A percentile compares a stretch with the other conserved stretches of the same genome.
phyloP scores from a whole-genome alignment of 1,284 basidiomycete species.

The Ceratobasidium sp. region DNA sequence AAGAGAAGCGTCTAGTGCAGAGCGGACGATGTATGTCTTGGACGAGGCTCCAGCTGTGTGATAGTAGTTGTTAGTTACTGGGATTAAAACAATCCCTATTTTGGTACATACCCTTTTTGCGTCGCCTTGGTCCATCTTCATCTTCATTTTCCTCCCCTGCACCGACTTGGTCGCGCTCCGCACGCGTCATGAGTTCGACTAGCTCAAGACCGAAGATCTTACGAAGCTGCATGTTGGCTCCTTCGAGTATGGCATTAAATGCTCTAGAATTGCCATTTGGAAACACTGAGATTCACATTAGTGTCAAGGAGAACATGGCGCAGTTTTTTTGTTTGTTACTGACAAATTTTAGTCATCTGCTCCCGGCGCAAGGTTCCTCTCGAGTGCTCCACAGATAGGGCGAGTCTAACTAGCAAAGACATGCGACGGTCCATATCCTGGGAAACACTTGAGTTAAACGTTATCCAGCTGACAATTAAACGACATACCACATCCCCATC shows the following conservation, averaged over 20 bases:
- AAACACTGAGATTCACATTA: conserved; percentile 64
- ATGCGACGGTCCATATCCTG: conserved; percentile 73
- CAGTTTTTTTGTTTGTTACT: conserved; percentile 26
- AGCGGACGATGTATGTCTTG: conserved; percentile 82
- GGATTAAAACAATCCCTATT: background rate
- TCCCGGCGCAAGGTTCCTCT: conserved; percentile 73
- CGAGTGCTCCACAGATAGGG: conserved; percentile 77
- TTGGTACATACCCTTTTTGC: conserved; percentile 63
- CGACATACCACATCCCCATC: conserved; percentile 2
- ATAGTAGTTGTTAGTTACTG: background rate
- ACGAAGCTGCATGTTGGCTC: conserved; percentile 70
- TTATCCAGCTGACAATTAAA: conserved; percentile 6
- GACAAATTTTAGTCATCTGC: conserved; percentile 83
- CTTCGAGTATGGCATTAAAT: conserved; percentile 70
- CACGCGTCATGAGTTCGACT: conserved; percentile 76
- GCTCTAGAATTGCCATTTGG: conserved; percentile 65
- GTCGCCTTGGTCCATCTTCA: conserved; percentile 61
- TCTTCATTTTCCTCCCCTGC: conserved; percentile 58
- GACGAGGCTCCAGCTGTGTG: conserved; percentile 65
- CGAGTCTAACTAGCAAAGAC: conserved; percentile 75
- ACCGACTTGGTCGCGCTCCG: conserved; percentile 61
- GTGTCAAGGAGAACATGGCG: background rate
- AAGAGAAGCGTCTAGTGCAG: conserved; percentile 67
- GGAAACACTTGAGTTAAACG: background rate
- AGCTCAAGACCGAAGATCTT: conserved; percentile 80